These are phyloP conservation scores for Emmonsiellopsis sp. DNA, from an alignment of 2,329 filamentous ascomycete genomes.

Conservation along the genomic window DNA sequence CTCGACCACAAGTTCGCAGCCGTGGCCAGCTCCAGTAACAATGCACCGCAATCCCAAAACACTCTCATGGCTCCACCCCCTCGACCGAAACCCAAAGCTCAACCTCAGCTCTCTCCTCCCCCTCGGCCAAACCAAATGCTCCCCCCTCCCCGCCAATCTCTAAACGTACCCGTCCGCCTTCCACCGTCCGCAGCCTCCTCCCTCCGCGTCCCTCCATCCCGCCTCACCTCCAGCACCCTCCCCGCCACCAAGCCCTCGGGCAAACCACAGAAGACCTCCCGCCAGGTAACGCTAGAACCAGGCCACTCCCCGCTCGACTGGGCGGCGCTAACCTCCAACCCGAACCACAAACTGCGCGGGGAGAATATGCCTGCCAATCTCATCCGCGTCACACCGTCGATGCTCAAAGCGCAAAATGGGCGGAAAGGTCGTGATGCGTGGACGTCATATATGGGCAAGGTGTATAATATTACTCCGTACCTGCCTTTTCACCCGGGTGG, in stretches of 20 bases:
- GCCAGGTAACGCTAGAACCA: constrained; percentile 67
- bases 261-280: constrained; percentile 37
- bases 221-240: constrained; percentile 33
- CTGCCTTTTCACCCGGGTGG: constrained; percentile 82
- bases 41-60: constrained; percentile 10
- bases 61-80: constrained; percentile 10
- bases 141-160: constrained; percentile 21
- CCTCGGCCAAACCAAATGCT: constrained; percentile 9
- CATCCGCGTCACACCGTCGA: constrained; percentile 70
- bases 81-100: constrained; percentile 12
- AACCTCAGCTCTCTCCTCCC: constrained; percentile 8
- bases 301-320: constrained; percentile 94
- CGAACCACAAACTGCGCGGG: constrained; percentile 58
- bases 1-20: background rate
- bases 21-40: background rate
- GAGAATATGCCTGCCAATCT: constrained; percentile 39
- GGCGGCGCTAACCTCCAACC: constrained; percentile 63
- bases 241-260: constrained; percentile 32
- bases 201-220: constrained; percentile 32
- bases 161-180: constrained; percentile 24
- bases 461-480: constrained; percentile 92
- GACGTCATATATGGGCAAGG: constrained; percentile 79
- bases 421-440: constrained; percentile 79
- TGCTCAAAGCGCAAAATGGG: constrained; percentile 70
- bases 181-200: constrained; percentile 36